Evolutionary conservation across 1,139 yeast genomes (phyloP).

Genomic region (Candida albicans): DNA sequence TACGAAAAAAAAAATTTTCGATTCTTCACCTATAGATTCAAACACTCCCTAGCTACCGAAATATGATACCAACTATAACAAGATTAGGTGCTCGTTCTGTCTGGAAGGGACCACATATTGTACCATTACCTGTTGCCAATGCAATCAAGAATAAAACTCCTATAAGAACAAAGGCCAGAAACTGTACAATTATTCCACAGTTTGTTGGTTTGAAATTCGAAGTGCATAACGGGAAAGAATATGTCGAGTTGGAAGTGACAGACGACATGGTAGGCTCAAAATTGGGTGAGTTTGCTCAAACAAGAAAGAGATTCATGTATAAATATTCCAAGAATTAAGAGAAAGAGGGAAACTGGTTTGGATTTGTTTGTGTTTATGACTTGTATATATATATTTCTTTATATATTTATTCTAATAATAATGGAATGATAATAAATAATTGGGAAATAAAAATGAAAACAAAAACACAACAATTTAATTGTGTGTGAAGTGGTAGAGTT

Average conservation of each 20-base stretch:
- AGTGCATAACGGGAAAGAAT: slow-evolving; percentile 94
- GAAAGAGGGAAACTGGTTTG: background rate
- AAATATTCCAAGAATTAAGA: slow-evolving; percentile 64
- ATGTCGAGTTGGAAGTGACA: slow-evolving; percentile 80
- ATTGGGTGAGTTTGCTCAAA: slow-evolving; percentile 92
- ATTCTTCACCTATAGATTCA: background rate
- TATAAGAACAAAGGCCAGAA: slow-evolving; percentile 89
- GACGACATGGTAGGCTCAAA: slow-evolving; percentile 99
- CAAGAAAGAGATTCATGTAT: slow-evolving; percentile 83
- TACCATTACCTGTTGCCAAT: slow-evolving; percentile 85
- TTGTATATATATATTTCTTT: slow-evolving; percentile 1
- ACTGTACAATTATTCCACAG: slow-evolving; percentile 92
- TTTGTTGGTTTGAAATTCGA: slow-evolving; percentile 93
- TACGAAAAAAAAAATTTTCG: background rate
- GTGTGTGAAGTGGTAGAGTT: background rate
- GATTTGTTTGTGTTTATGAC: background rate
- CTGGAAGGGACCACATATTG: slow-evolving; percentile 95
- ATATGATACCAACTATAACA: slow-evolving; percentile 59
- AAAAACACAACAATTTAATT: background rate
- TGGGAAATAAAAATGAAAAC: background rate
- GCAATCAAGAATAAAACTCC: slow-evolving; percentile 82
- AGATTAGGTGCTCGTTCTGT: slow-evolving; percentile 61
- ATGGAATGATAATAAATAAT: background rate
- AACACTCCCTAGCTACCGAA: slow-evolving; percentile 6
- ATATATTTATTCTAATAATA: background rate